A percentile compares a stretch with the other conserved stretches of the same genome.
Evolutionary conservation across 768 basidiomycete species (phyloP).

Genomic region (Podaxis sp.): DNA sequence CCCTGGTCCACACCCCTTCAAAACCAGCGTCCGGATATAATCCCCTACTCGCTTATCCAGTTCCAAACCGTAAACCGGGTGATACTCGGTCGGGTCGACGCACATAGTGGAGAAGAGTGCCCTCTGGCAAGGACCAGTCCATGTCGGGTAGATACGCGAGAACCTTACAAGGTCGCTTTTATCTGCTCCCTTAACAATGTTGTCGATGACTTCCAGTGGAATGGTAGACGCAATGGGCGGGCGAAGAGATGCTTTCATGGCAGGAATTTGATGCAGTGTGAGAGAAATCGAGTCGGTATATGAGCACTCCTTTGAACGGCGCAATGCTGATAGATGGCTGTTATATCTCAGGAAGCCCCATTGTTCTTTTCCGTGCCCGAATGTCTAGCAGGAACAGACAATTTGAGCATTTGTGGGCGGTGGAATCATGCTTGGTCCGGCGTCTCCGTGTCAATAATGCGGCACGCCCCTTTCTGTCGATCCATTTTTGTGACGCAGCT

Average conservation of each 20-base stretch:
- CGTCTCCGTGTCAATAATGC: too few species aligned
- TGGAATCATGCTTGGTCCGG: too few species aligned
- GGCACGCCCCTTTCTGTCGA: too few species aligned
- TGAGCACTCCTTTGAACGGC: too few species aligned
- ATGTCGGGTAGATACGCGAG: not conserved
- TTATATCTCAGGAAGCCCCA: too few species aligned
- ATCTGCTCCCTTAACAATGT: not conserved
- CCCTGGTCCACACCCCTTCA: not conserved
- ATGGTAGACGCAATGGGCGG: not conserved
- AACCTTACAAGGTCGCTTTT: not conserved
- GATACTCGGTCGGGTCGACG: not conserved
- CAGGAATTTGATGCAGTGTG: not conserved
- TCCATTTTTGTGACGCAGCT: too few species aligned
- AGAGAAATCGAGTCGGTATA: not conserved
- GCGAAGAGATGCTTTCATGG: not conserved
- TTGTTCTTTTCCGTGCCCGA: too few species aligned
- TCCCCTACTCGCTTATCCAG: not conserved
- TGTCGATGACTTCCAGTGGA: not conserved
- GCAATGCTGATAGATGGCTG: too few species aligned
- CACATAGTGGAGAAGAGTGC: not conserved
- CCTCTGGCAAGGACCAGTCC: not conserved
- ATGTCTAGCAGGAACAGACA: too few species aligned
- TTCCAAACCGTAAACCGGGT: not conserved
- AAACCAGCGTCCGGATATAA: not conserved
- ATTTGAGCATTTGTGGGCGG: too few species aligned